Evolutionary conservation across 305 asterid genomes (phyloP).

Genomic region (Solanum hybrid): DNA sequence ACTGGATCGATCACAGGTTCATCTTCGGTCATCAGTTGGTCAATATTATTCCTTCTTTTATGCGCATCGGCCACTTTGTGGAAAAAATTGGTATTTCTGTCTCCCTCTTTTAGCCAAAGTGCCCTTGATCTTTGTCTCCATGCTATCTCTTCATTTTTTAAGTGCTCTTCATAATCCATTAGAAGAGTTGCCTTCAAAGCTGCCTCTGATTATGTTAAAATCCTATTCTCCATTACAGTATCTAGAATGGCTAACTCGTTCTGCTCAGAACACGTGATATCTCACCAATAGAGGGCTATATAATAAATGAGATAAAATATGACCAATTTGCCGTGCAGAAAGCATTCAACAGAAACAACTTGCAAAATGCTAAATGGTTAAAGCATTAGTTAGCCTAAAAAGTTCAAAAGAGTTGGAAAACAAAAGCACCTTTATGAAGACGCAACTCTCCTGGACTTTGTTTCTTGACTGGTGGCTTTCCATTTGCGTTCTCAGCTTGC

Average conservation of each 20-base stretch:
- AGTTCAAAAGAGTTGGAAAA: neutral
- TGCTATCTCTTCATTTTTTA: neutral
- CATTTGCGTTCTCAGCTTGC: constrained; percentile 13
- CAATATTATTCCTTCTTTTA: neutral
- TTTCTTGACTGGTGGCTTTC: constrained; percentile 11
- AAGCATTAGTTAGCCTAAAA: neutral
- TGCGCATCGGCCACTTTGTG: neutral
- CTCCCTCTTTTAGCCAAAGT: neutral
- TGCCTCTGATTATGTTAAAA: neutral
- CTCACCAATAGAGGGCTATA: neutral
- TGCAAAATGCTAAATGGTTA: neutral
- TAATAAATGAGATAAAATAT: neutral
- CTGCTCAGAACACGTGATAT: neutral
- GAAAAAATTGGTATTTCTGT: neutral
- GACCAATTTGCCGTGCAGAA: neutral
- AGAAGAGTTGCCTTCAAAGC: neutral
- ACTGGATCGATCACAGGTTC: neutral
- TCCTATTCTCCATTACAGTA: neutral
- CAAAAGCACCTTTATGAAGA: constrained; percentile 9
- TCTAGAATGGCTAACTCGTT: neutral
- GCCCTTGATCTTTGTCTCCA: neutral
- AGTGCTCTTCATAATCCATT: neutral
- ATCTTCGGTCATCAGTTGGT: neutral
- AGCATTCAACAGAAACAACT: neutral
- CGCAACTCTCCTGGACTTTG: constrained; percentile 16